Evolutionary conservation across 768 basidiomycete species (phyloP), one percentile per base, ranked within the genome.

Genomic region (Amanita rimosa): DNA sequence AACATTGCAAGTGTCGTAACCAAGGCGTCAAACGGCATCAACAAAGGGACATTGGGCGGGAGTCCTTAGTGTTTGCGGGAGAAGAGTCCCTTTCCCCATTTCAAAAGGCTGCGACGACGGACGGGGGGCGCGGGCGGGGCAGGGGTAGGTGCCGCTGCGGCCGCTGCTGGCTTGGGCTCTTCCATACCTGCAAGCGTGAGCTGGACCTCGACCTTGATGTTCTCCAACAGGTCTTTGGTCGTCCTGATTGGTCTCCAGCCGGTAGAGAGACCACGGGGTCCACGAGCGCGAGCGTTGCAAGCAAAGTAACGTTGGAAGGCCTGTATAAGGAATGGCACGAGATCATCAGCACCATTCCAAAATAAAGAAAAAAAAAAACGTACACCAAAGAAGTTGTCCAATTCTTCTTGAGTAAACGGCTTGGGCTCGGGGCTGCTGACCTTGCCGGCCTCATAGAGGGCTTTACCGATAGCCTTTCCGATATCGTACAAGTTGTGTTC

Each of bases 221-320:
- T 71, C 11, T 60, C 67, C 39, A 73, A 49, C 58, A 78, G 55
- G 48, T 74, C 72, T 11, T 43, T 50, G 4, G 60, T 73, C 1
- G 64, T 67, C 49, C 69, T 63, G 11, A 55, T 61, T 1, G 73
- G 73, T 44, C 65, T 66, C 74, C 74, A 75, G 4, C 74, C 74
- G 49, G 75, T 59, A 7, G 66, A 44, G n/a, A 63, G 60, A 1
- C 69, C 65, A 41, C 63, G 65, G 29, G 61, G 64, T 3, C 57
- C 64, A 0, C 60, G 57, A 54, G 66, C 67, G 34, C 72, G 72
- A 22, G 68, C 67, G 53, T 71, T 73, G 7, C 61, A 57, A 1
- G 67, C 67, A 42, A 70, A 54, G 50, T 62, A 66, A 26, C 52
- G 31, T 16, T 48, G 37, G n/a, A 16, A 36, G 14, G 19, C 4